Conservation (phyloP, 2,329 filamentous ascomycete genomes). For the Dactylellina cionopaga region DNA sequence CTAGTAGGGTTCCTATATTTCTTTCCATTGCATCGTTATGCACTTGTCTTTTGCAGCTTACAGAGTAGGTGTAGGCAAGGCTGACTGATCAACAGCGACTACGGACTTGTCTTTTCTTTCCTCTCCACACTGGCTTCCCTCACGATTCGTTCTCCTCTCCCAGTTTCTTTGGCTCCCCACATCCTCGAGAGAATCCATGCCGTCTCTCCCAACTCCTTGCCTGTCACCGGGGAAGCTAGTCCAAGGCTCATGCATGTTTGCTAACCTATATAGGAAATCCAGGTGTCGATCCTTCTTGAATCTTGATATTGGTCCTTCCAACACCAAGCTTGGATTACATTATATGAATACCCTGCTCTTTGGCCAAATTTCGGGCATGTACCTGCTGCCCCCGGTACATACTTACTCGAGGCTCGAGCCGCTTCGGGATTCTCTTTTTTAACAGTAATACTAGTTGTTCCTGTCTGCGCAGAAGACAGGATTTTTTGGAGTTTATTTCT, state of each 20-base stretch:
- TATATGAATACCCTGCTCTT: not conserved
- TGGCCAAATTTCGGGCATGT: constrained; percentile 3
- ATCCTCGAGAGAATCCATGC: too few species aligned
- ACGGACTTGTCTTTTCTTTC: not conserved
- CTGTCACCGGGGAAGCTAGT: constrained; percentile 49
- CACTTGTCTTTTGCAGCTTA: constrained; percentile 18
- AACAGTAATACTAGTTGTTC: constrained; percentile 15
- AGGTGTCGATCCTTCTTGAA: constrained; percentile 34
- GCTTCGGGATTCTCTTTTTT: not conserved
- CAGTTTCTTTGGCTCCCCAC: not conserved
- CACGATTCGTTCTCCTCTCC: constrained; percentile 1
- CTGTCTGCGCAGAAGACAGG: constrained; percentile 7
- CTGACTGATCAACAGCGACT: constrained; percentile 29
- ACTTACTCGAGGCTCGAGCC: constrained; percentile 28
- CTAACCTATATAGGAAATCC: constrained; percentile 31
- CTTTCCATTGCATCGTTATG: constrained; percentile 1
- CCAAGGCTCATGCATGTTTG: constrained; percentile 26
- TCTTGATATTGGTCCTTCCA: constrained; percentile 38
- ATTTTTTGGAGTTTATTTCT: constrained; percentile 10
- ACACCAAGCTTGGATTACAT: constrained; percentile 8
- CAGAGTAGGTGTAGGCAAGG: constrained; percentile 22
- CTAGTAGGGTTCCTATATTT: not conserved
- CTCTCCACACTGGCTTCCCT: constrained; percentile 1
- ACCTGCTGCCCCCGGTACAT: not conserved
- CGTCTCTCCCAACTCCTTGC: constrained; percentile 18